These are phyloP conservation scores for Fusarium sp. DNA, from an alignment of 2,329 filamentous ascomycete genomes.

Conservation along the genomic window DNA sequence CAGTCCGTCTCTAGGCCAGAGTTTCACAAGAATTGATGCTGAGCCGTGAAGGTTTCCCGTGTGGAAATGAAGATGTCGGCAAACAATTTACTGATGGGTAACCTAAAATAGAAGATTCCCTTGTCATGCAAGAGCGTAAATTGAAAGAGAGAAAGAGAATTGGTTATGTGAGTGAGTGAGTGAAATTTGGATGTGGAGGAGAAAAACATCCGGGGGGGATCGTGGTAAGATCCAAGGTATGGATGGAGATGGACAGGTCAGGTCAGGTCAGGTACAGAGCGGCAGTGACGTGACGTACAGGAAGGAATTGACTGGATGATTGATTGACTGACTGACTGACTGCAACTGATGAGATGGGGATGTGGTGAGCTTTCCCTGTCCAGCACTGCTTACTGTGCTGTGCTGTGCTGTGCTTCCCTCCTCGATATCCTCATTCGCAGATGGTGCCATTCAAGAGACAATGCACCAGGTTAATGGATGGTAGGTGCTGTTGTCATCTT, in stretches of 20 bases:
- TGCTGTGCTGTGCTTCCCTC: not conserved
- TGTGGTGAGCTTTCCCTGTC: slow-evolving; percentile 2
- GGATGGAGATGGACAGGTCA: slow-evolving; percentile 15
- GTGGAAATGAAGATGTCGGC: slow-evolving; percentile 26
- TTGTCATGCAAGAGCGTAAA: slow-evolving; percentile 10
- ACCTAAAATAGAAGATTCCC: slow-evolving; percentile 15
- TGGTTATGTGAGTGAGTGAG: not conserved
- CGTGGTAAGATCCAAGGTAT: slow-evolving; percentile 12
- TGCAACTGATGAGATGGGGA: not conserved
- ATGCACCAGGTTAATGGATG: not conserved
- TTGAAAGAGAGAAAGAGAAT: not conserved
- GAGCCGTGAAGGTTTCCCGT: slow-evolving; percentile 14
- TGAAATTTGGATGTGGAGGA: slow-evolving; percentile 19
- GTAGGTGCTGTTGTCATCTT: slow-evolving; percentile 1
- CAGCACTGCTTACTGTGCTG: slow-evolving; percentile 1
- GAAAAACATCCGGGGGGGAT: slow-evolving; percentile 22
- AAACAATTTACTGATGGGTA: not conserved
- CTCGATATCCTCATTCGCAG: slow-evolving; percentile 7
- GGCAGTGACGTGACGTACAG: slow-evolving; percentile 36
- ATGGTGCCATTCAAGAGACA: not conserved
- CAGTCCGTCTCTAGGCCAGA: slow-evolving; percentile 10
- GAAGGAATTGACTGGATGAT: slow-evolving; percentile 22
- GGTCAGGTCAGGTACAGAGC: not conserved
- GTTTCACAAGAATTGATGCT: slow-evolving; percentile 33
- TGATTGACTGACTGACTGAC: slow-evolving; percentile 16